Evolutionary conservation across 2,329 filamentous ascomycete species (phyloP), one percentile per base, ranked within the genome.

Genomic region (Septoria petroselini): DNA sequence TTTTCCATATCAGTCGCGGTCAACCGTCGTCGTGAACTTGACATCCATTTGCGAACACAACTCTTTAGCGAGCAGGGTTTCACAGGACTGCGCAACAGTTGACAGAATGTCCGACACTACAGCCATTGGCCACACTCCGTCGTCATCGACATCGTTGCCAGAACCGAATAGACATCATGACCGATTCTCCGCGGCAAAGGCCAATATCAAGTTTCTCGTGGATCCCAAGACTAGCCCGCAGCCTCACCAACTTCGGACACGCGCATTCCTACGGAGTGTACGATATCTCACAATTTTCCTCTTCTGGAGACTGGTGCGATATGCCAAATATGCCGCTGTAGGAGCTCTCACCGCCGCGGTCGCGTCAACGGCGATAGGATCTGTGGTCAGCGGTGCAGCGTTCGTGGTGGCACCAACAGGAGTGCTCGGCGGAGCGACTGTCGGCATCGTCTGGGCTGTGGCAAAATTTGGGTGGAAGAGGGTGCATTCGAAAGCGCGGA

Each of bases 351-450:
- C 42, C 2, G 67, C 68, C 1, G 48, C 70, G 5, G 64, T 69
- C 0, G 70, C 70, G 1, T 35, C 42, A 1, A 70, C 70, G 0
- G 53, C 72, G n/a, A 66, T 66, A 1, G 69, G 51, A 43, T 70
- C 62, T 3, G 53, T 71, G 4, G 59, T 67, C 2, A 68, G 64
- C 23, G 70, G 71, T 4, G 69, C 66, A 7, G 70, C 66, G 2
- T 73, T 72, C 46, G 62, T 73, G 44, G 50, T 73, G 29, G 71
- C 71, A 33, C 71, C 71, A 8, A 70, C 71, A 2, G 70, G 70
- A 0, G 68, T 73, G 25, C n/a, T 45, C 17, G 42, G 42, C 7
- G 42, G 42, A 42, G 67, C 17, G 69, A 66, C 2, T 68, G 67
- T 8, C 64, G 21, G 70, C 64, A 5, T 55, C 67, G 29, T 72